These are phyloP conservation scores for Cryphonectria naterciae DNA, from an alignment of 2,329 filamentous ascomycete species.

Conservation along the genomic window DNA sequence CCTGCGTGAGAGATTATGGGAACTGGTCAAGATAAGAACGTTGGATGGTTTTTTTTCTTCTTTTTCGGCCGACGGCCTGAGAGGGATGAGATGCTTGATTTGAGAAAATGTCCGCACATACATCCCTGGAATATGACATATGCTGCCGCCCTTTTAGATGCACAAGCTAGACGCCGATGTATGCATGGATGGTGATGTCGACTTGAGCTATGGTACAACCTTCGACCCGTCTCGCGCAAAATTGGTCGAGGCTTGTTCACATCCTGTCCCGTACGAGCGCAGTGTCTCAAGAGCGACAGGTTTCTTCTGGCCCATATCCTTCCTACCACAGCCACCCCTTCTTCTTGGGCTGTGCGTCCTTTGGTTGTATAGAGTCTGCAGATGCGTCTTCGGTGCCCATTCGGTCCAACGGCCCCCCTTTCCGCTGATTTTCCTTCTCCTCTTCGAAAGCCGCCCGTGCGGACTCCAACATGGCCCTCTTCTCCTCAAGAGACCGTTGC, in stretches of 20 bases:
- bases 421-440: slow-evolving; percentile 56
- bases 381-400: slow-evolving; percentile 45
- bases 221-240: not conserved
- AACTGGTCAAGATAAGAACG: not conserved
- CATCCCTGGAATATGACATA: slow-evolving; percentile 14
- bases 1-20: not conserved
- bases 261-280: no score
- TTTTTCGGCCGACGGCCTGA: not conserved
- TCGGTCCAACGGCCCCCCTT: slow-evolving; percentile 55
- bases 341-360: slow-evolving; percentile 41
- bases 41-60: not conserved
- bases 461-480: slow-evolving; percentile 42
- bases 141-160: slow-evolving; percentile 32
- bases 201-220: slow-evolving; percentile 23
- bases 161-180: slow-evolving; percentile 26
- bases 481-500: slow-evolving; percentile 39
- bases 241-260: not conserved
- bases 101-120: slow-evolving; percentile 17
- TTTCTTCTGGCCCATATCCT: not conserved
- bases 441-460: slow-evolving; percentile 50
- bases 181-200: slow-evolving; percentile 23
- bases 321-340: slow-evolving; percentile 53
- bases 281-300: not conserved
- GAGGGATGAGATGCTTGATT: slow-evolving; percentile 35
- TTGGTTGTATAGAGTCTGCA: slow-evolving; percentile 32